These are phyloP conservation scores for Xylariomycetidae sp. DNA, from an alignment of 2,329 filamentous ascomycete species.

Conservation along the genomic window DNA sequence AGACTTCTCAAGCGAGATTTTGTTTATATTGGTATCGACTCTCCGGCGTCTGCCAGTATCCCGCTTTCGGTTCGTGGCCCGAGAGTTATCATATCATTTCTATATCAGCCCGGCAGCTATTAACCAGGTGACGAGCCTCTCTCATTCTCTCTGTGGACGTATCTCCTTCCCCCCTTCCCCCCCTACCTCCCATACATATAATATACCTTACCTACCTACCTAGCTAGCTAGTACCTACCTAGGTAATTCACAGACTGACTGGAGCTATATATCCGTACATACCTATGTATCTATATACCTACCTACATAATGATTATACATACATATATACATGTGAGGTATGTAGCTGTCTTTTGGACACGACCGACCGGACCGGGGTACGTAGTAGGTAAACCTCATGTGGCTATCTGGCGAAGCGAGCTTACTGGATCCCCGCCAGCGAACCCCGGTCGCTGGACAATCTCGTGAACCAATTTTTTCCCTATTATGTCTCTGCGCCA, in stretches of 20 bases:
- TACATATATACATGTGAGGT: too few relatives aligned
- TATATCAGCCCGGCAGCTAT: constrained; percentile 17
- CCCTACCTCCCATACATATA: too few relatives aligned
- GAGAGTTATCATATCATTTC: constrained; percentile 18
- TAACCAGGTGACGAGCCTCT: constrained; percentile 14
- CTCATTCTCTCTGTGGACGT: too few relatives aligned
- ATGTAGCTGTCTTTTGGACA: too few relatives aligned
- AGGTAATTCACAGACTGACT: too few relatives aligned
- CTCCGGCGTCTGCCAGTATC: constrained; percentile 14
- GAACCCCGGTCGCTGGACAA: constrained; percentile 35
- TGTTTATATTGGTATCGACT: constrained; percentile 21
- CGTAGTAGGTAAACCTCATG: constrained; percentile 21
- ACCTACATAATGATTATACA: too few relatives aligned
- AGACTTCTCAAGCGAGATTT: constrained; percentile 18
- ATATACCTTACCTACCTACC: too few relatives aligned
- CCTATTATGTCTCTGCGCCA: constrained; percentile 24
- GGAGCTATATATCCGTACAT: too few relatives aligned
- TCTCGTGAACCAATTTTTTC: constrained; percentile 43
- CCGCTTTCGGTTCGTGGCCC: constrained; percentile 18
- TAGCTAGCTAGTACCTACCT: too few relatives aligned
- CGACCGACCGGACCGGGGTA: constrained; percentile 14
- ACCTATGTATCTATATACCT: too few relatives aligned
- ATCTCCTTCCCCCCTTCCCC: too few relatives aligned
- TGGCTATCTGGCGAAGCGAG: constrained; percentile 33
- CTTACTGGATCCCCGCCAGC: constrained; percentile 31